Evolutionary conservation across 306 rosid genomes (phyloP).

Genomic region (Cicer judaicum): DNA sequence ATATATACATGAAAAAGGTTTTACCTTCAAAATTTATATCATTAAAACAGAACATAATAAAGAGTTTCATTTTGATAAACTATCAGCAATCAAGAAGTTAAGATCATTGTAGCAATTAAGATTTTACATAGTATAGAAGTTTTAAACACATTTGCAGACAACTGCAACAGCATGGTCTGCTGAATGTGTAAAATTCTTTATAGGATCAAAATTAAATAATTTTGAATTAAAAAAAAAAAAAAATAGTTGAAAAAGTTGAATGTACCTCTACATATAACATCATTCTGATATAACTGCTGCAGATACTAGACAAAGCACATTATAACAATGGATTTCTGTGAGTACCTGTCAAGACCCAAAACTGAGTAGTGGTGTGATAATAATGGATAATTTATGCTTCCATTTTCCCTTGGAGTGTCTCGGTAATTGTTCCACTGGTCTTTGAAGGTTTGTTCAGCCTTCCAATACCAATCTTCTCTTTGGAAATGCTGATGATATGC

Average conservation of each 20-base stretch:
- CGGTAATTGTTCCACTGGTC: slow-evolving; percentile 64
- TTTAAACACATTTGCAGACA: slow-evolving; percentile 3
- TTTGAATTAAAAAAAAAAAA: slow-evolving; percentile 7
- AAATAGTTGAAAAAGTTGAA: slow-evolving; percentile 4
- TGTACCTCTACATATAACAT: not conserved
- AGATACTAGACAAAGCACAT: slow-evolving; percentile 12
- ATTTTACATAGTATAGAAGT: not conserved
- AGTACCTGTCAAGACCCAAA: slow-evolving; percentile 95
- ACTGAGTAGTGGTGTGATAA: slow-evolving; percentile 89
- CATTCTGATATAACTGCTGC: slow-evolving; percentile 9
- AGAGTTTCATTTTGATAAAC: slow-evolving; percentile 3
- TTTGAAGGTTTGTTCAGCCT: slow-evolving; percentile 66
- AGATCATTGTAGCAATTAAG: slow-evolving; percentile 4
- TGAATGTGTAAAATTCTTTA: slow-evolving; percentile 4
- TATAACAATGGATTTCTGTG: slow-evolving; percentile 13
- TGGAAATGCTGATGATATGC: slow-evolving; percentile 70
- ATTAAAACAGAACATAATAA: not conserved
- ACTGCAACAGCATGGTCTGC: slow-evolving; percentile 5
- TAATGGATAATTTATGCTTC: slow-evolving; percentile 50
- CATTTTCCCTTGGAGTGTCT: slow-evolving; percentile 60
- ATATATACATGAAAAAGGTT: not conserved
- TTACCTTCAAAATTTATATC: slow-evolving; percentile 2
- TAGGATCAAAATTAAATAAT: slow-evolving; percentile 1
- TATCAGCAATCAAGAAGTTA: slow-evolving; percentile 24
- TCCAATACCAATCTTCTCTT: slow-evolving; percentile 97